These are phyloP conservation scores for Penicillium paxilli DNA, from an alignment of 495 filamentous ascomycete species.

Conservation along the genomic window DNA sequence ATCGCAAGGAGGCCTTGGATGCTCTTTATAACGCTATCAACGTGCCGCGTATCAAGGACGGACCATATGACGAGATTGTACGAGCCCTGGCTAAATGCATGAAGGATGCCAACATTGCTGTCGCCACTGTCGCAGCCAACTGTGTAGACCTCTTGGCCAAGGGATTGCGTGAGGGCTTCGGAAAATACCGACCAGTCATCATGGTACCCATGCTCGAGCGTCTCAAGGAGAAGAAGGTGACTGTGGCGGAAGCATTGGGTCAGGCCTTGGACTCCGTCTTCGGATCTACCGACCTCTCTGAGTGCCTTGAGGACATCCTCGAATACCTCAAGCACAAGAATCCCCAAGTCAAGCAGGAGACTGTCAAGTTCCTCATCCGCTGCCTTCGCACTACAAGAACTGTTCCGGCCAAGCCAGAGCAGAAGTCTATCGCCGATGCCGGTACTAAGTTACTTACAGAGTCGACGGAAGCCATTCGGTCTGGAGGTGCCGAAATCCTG, in stretches of 20 bases:
- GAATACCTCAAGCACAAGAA: conserved; percentile 92
- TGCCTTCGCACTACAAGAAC: conserved; percentile 82
- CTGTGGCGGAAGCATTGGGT: conserved; percentile 82
- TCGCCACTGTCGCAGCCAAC: conserved; percentile 90
- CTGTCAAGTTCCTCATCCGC: conserved; percentile 84
- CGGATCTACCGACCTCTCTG: conserved; percentile 69
- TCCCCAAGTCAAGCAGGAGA: conserved; percentile 93
- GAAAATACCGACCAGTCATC: conserved; percentile 75
- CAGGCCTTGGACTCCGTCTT: conserved; percentile 89
- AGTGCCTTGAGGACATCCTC: conserved; percentile 85
- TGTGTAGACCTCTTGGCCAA: conserved; percentile 92
- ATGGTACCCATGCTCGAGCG: conserved; percentile 89
- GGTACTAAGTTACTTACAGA: conserved; percentile 88
- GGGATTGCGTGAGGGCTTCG: conserved; percentile 75
- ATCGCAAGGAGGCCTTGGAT: conserved; percentile 92
- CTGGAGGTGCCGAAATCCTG: conserved; percentile 85
- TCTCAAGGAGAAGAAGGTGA: conserved; percentile 93
- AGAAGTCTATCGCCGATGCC: conserved; percentile 80
- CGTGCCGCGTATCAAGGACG: conserved; percentile 90
- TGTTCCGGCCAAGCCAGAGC: conserved; percentile 79
- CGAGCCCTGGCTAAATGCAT: conserved; percentile 86
- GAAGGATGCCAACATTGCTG: conserved; percentile 98
- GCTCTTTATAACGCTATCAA: conserved; percentile 75
- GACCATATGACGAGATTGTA: conserved; percentile 79
- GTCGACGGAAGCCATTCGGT: conserved; percentile 77